Conservation (phyloP, 176 grass and related monocot species). For the Tuctoria greenei region DNA sequence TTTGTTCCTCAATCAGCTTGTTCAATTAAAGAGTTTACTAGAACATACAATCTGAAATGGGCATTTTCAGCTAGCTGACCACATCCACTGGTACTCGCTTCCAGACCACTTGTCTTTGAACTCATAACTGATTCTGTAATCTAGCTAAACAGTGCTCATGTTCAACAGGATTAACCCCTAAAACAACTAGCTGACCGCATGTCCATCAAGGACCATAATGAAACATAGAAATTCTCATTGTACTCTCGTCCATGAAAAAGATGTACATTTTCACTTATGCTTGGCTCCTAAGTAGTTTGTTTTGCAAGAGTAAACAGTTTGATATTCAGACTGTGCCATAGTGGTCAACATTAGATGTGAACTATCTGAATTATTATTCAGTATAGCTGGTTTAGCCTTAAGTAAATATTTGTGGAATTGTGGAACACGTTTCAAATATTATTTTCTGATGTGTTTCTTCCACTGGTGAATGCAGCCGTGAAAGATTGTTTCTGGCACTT, state of each 20-base stretch:
- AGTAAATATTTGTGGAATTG: background rate
- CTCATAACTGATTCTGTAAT: background rate
- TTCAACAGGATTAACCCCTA: background rate
- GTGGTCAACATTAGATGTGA: background rate
- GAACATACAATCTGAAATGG: background rate
- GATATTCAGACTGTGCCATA: background rate
- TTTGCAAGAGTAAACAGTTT: constrained; percentile 15
- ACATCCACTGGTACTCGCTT: background rate
- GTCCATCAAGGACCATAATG: background rate
- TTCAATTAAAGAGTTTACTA: constrained; percentile 24
- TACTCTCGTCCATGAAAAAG: background rate
- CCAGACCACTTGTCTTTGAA: background rate
- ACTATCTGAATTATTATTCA: background rate
- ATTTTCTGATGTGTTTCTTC: constrained; percentile 35
- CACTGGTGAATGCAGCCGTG: constrained; percentile 56
- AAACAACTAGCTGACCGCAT: background rate
- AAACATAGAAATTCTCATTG: background rate
- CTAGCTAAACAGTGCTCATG: background rate
- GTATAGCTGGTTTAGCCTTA: no score
- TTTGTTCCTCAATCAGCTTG: constrained; percentile 18
- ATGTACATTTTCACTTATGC: background rate
- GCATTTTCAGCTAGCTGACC: background rate
- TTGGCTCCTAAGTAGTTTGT: background rate
- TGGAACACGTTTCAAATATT: background rate
- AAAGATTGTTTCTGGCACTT: constrained; percentile 80